These are phyloP conservation scores for Podaxis pistillaris DNA, from an alignment of 768 basidiomycete species.

Conservation along the genomic window DNA sequence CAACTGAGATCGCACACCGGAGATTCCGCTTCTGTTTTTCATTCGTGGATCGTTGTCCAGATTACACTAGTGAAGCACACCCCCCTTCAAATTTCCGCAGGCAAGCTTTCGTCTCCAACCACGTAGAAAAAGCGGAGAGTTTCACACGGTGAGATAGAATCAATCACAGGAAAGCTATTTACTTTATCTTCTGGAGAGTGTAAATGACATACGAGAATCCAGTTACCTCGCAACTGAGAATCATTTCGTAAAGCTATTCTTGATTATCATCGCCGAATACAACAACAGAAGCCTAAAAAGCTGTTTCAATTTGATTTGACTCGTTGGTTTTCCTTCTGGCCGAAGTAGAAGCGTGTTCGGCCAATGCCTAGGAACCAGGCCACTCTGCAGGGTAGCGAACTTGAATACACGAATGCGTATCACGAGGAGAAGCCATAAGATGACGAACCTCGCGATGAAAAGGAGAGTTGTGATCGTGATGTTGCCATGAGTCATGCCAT, in stretches of 20 bases:
- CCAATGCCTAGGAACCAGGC: constrained; percentile 49
- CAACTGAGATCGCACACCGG: neutral
- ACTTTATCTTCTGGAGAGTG: neutral
- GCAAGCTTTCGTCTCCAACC: neutral
- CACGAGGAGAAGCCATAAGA: neutral
- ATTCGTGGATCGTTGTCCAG: neutral
- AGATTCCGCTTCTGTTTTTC: neutral
- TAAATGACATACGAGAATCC: neutral
- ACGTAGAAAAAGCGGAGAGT: neutral
- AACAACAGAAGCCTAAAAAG: neutral
- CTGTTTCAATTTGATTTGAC: neutral
- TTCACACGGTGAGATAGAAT: neutral
- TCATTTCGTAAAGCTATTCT: neutral
- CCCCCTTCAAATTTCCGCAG: neutral
- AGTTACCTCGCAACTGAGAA: neutral
- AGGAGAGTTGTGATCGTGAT: constrained; percentile 62
- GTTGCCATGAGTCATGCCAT: constrained; percentile 74
- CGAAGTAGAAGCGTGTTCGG: constrained; percentile 29
- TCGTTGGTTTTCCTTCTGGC: constrained; percentile 10
- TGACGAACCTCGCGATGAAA: constrained; percentile 52
- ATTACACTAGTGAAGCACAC: neutral
- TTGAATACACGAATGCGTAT: neutral
- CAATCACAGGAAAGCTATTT: neutral
- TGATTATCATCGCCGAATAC: neutral
- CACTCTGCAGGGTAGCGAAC: constrained; percentile 30